phyloP scores from a whole-genome alignment of 805 yeast species.

The Candida loeiensis region DNA sequence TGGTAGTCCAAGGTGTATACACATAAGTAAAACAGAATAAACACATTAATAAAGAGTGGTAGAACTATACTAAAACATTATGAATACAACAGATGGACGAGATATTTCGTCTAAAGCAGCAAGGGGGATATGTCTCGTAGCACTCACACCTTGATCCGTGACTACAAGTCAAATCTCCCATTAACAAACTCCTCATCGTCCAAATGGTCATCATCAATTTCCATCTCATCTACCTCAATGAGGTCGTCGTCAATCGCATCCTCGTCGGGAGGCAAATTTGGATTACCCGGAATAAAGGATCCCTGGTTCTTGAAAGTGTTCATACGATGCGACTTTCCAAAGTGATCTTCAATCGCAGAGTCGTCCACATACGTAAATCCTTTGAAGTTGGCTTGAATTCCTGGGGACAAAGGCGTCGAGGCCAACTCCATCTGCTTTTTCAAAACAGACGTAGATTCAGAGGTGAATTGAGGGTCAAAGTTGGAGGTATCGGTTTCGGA shows the following conservation, averaged over 20 bases:
- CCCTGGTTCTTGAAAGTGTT: slow-evolving; percentile 48
- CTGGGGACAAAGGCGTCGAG: slow-evolving; percentile 86
- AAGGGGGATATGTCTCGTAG: too few relatives aligned
- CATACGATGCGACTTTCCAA: slow-evolving; percentile 41
- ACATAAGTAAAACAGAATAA: slow-evolving; percentile 2
- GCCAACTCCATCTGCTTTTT: slow-evolving; percentile 62
- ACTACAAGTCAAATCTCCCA: slow-evolving; percentile 78
- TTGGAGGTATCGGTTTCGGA: slow-evolving; percentile 94
- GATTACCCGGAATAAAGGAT: slow-evolving; percentile 75
- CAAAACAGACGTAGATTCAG: slow-evolving; percentile 80
- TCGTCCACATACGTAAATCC: slow-evolving; percentile 97
- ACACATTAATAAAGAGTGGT: slow-evolving; percentile 1
- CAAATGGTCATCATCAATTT: slow-evolving; percentile 56
- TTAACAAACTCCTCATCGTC: slow-evolving; percentile 80
- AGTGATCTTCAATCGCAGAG: slow-evolving; percentile 85
- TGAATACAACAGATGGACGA: slow-evolving; percentile 1
- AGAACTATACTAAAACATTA: slow-evolving; percentile 1
- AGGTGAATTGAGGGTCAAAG: slow-evolving; percentile 97
- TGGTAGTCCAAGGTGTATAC: too few relatives aligned
- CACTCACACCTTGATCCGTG: too few relatives aligned
- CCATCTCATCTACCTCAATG: slow-evolving; percentile 46
- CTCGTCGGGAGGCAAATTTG: slow-evolving; percentile 77
- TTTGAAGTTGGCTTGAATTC: slow-evolving; percentile 92
- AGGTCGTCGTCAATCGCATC: slow-evolving; percentile 74
- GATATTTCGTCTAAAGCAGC: not conserved